Conservation (phyloP, 495 filamentous ascomycete species). For the Geoglossum glabrum region DNA sequence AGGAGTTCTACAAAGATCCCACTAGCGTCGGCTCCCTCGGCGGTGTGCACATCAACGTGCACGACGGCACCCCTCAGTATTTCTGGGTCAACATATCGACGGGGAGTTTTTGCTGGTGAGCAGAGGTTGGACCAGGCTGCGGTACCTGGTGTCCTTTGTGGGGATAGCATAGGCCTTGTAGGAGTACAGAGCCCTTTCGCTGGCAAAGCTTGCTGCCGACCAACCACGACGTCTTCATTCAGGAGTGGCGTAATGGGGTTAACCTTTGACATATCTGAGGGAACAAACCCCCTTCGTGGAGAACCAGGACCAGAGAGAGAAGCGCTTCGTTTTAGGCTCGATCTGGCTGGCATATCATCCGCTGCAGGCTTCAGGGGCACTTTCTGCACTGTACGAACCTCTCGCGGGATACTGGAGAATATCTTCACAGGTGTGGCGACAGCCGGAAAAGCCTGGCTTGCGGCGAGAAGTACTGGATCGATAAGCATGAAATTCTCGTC, state of each 20-base stretch:
- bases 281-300: background rate
- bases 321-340: background rate
- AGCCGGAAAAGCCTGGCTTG: conserved; percentile 9
- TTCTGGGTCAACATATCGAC: conserved; percentile 28
- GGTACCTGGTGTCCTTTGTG: conserved; percentile 9
- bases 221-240: background rate
- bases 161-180: background rate
- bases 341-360: conserved; percentile 29
- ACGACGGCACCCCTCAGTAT: conserved; percentile 52
- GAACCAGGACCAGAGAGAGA: background rate
- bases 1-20: conserved; percentile 67
- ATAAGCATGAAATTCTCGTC: conserved; percentile 39
- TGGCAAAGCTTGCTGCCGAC: background rate
- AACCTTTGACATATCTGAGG: background rate
- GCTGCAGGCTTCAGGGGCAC: conserved; percentile 53
- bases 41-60: conserved; percentile 86
- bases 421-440: conserved; percentile 16
- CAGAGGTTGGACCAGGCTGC: conserved; percentile 27
- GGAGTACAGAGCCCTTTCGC: background rate
- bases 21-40: conserved; percentile 70
- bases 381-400: conserved; percentile 54
- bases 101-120: conserved; percentile 34
- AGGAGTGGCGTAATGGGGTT: background rate
- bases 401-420: conserved; percentile 19
- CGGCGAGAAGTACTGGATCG: conserved; percentile 23